Evolutionary conservation across 2,329 filamentous ascomycete genomes (phyloP), one percentile per base, ranked within the genome.

Genomic region (Alternaria consortialis): DNA sequence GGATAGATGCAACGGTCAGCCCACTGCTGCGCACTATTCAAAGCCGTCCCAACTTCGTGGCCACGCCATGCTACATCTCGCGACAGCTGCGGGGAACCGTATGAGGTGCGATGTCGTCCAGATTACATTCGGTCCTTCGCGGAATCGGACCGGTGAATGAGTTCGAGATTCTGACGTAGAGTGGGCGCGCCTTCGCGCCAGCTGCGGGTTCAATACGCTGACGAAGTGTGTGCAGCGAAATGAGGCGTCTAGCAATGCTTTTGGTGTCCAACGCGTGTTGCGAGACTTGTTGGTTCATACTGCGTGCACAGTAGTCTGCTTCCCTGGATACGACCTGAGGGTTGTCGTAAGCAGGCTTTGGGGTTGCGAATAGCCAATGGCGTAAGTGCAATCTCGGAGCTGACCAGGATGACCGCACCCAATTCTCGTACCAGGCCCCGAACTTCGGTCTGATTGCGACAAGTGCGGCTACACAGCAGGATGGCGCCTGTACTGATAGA

Each of bases 61-160:
- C 13, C 29, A 40, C 23, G 11, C 37, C 44, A 46, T 29, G 31
- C 25, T 37, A 36, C 31, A n/a, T 13, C 13, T 27, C 29, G 44
- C 25, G 37, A 56, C 15, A 39, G 3, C 57, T 63, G 60, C 58
- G 60, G 60, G 60, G 60, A 63, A 60, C 60, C 60, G 60, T 60
- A 40, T 42, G 23, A 44, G 29, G 23, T 20, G 53, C 53, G 46
- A 17, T 34, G 27, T 36, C 32, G 48, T 27, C 42, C 50, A 27
- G 15, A 42, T 37, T 43, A 23, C 34, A 37, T 57, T 56, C 55
- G 25, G 53, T n/a, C 20, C 17, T 46, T 48, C 32, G 44, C 17
- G 23, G 42, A 23, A 43, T 52, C 58, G 53, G 61, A 53, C 50
- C 27, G 40, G 56, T 59, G 40, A 52, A 40, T 31, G n/a, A 27